phyloP scores from a whole-genome alignment of 2,329 filamentous ascomycete genomes.

The Sporothrix luriei region DNA sequence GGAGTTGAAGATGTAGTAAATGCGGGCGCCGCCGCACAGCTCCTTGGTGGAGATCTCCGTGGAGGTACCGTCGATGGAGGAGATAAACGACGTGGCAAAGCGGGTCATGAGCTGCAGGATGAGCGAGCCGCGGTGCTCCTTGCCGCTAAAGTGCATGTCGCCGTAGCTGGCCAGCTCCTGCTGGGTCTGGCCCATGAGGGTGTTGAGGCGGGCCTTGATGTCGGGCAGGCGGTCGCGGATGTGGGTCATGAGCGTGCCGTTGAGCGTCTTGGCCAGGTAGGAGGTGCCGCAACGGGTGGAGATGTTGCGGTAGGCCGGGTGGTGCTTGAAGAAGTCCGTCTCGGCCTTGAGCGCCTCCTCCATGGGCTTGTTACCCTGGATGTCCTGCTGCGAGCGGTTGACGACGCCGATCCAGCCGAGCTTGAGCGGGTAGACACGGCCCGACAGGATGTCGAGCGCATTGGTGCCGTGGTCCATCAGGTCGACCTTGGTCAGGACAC shows the following conservation, averaged over 20 bases:
- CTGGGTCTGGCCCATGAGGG: conserved; percentile 98
- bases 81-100: conserved; percentile 96
- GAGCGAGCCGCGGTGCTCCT: conserved; percentile 91
- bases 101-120: conserved; percentile 98
- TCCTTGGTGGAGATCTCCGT: conserved; percentile 99
- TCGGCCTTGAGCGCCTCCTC: conserved; percentile 87
- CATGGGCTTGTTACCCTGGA: conserved; percentile 93
- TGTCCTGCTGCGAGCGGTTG: conserved; percentile 97
- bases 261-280: conserved; percentile 90
- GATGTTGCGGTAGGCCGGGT: conserved; percentile 97
- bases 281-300: conserved; percentile 90
- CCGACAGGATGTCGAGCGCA: conserved; percentile 96
- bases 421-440: conserved; percentile 93
- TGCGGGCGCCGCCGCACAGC: conserved; percentile 88
- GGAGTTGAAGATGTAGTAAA: conserved; percentile 99
- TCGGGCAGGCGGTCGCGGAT: conserved; percentile 95
- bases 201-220: conserved; percentile 97
- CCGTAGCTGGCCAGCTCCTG: conserved; percentile 98
- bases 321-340: conserved; percentile 93
- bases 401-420: conserved; percentile 97
- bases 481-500: conserved; percentile 96
- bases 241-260: conserved; percentile 92
- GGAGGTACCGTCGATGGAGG: conserved; percentile 96
- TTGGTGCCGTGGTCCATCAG: conserved; percentile 99
- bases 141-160: conserved; percentile 95